phyloP scores from a whole-genome alignment of 345 rosid genomes.

The Eucalyptus regnans region DNA sequence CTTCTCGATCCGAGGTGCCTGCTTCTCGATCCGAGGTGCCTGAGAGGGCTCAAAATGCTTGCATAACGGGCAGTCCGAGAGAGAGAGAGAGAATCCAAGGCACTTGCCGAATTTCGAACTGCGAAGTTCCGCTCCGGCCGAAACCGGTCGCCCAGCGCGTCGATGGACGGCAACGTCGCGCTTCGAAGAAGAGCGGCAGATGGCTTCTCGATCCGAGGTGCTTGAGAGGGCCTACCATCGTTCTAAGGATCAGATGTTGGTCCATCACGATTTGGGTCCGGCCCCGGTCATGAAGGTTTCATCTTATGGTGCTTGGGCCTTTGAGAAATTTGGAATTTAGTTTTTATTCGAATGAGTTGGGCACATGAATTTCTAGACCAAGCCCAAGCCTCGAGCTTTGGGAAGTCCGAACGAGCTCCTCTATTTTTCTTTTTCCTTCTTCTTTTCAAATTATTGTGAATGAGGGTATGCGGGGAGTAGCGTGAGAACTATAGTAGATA shows the following conservation, averaged over 20 bases:
- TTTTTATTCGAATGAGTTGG: neutral
- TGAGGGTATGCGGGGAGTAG: neutral
- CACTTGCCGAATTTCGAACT: neutral
- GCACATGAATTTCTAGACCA: neutral
- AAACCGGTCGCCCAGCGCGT: neutral
- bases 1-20: no score
- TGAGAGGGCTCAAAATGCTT: neutral
- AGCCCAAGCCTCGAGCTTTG: neutral
- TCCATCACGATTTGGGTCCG: neutral
- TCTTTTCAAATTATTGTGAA: neutral
- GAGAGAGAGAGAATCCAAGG: neutral
- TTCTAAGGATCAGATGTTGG: neutral
- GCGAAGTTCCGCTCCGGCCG: rapidly evolving
- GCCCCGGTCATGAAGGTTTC: neutral
- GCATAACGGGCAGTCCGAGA: rapidly evolving
- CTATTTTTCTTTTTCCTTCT: no score
- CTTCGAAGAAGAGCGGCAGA: neutral
- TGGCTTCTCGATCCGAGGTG: neutral
- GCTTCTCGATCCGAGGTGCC: no score
- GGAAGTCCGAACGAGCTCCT: neutral
- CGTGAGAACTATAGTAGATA: neutral
- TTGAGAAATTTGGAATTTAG: neutral
- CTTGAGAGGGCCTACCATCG: neutral
- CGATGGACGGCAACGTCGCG: neutral
- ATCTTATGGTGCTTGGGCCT: neutral